Evolutionary conservation across 306 rosid genomes (phyloP).

Genomic region (Vigna mungo): DNA sequence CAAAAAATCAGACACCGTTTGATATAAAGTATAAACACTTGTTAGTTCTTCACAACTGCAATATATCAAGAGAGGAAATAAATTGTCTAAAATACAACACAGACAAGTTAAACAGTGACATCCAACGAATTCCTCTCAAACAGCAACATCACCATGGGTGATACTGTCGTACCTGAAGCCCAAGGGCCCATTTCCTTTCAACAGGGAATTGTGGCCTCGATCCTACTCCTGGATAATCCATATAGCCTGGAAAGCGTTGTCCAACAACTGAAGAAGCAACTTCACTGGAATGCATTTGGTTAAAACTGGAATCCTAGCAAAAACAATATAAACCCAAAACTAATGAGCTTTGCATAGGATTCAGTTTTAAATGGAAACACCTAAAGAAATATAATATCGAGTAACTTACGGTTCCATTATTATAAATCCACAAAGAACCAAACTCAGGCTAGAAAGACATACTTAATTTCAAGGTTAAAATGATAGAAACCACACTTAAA

Average conservation of each 20-base stretch:
- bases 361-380: constrained; percentile 22
- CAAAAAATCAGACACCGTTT: neutral
- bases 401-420: constrained; percentile 4
- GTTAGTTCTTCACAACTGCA: constrained; percentile 1
- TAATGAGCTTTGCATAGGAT: constrained; percentile 34
- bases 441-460: constrained; percentile 39
- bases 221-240: constrained; percentile 73
- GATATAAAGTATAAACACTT: neutral
- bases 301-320: constrained; percentile 68
- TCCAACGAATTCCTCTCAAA: constrained; percentile 33
- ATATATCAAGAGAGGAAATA: constrained; percentile 20
- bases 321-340: constrained; percentile 43
- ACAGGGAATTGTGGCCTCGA: constrained; percentile 69
- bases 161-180: constrained; percentile 76
- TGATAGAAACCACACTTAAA: constrained; percentile 32
- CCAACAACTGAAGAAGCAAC: constrained; percentile 68
- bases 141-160: constrained; percentile 8
- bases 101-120: constrained; percentile 36
- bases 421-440: constrained; percentile 22
- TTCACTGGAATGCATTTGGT: constrained; percentile 64
- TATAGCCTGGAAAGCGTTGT: constrained; percentile 71
- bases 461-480: constrained; percentile 8
- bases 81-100: constrained; percentile 22
- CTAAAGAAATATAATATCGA: constrained; percentile 31
- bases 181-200: constrained; percentile 97